Base-by-base conservation (phyloP, 192 early-diverging fungal species). In the Funneliformis mosseae region DNA sequence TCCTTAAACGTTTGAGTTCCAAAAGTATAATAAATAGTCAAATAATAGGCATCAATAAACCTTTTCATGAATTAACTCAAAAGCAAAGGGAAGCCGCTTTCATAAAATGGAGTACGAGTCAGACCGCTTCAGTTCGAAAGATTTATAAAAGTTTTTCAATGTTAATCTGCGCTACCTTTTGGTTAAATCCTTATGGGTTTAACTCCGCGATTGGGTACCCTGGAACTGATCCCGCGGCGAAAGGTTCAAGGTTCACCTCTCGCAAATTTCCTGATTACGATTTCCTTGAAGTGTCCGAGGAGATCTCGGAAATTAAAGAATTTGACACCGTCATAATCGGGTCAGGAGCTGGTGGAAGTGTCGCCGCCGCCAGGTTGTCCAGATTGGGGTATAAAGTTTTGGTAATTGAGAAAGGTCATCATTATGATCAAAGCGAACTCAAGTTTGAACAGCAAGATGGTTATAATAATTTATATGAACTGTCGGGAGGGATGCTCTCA, bases 261-360 rank as follows among this genome's bases (percentile, higher is more conserved):
- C 82, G 84, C 43, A 74, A 67, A 21, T 84, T 92, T 27, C 90
- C 88, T 60, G 27, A 39, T 6, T 91, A 89, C 18, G 84, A 88
- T 46, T 93, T 93, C 82, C 73, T 92, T n/a, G 43, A 87, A 10
- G 82, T 85, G 21, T 9, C 18, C 21, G 18, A 69, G 46, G 28
- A 69, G n/a, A 80, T 81, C 5, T 60, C 82, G n/a, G 84, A 88
- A 28, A 63, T 85, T 6, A 21, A 55, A 63, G 74, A 66, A 21
- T 87, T 78, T 45, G 94, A 95, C 83, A 90, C 90, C 1, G 90
- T 95, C 21, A 84, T 95, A 64, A 82, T 94, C 72, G 93, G 93
- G 0, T 89, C 88, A 21, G 94, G 94, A 18, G 89, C 89, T 42
- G 94, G 94, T 46, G 90, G 93, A 46, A 89, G 91, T 63, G 89